Percentiles rank a stretch among this genome's conserved stretches.
Evolutionary conservation across 2,329 filamentous ascomycete species (phyloP).

Genomic region (Pyrenophora seminiperda): DNA sequence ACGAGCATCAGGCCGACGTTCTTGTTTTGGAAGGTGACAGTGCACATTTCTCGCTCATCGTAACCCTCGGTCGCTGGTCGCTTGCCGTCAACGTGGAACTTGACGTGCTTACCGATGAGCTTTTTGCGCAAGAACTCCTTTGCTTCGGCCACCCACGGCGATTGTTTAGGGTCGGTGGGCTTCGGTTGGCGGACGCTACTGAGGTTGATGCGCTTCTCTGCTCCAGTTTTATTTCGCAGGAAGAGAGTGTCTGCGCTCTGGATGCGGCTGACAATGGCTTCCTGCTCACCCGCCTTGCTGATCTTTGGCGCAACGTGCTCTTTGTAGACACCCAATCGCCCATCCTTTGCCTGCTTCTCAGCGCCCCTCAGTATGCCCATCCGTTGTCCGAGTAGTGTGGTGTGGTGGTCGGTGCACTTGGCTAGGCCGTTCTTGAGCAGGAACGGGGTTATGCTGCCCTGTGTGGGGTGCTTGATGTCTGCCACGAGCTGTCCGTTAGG

Average conservation of each 20-base stretch:
- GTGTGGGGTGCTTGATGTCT: slow-evolving; percentile 77
- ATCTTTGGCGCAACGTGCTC: slow-evolving; percentile 72
- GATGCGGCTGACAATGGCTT: slow-evolving; percentile 84
- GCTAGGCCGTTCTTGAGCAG: slow-evolving; percentile 87
- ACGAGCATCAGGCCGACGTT: slow-evolving; percentile 85
- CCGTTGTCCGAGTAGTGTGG: slow-evolving; percentile 83
- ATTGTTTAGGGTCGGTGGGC: slow-evolving; percentile 80
- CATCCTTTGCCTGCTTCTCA: slow-evolving; percentile 81
- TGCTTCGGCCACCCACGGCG: slow-evolving; percentile 87
- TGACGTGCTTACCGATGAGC: slow-evolving; percentile 94
- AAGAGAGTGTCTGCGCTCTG: slow-evolving; percentile 88
- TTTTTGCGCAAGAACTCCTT: slow-evolving; percentile 96
- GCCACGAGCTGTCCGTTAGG: slow-evolving; percentile 92
- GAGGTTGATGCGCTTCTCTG: slow-evolving; percentile 87
- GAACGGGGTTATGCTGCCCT: slow-evolving; percentile 91
- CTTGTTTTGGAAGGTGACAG: slow-evolving; percentile 79
- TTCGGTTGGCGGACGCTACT: slow-evolving; percentile 96
- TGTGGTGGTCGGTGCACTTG: slow-evolving; percentile 93
- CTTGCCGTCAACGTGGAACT: slow-evolving; percentile 85
- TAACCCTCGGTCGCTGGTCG: slow-evolving; percentile 89
- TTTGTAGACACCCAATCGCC: slow-evolving; percentile 79
- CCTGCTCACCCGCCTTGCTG: slow-evolving; percentile 65
- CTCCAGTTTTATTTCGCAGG: slow-evolving; percentile 80
- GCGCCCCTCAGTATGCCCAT: slow-evolving; percentile 86
- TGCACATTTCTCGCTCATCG: slow-evolving; percentile 93